A percentile compares a stretch with the other conserved stretches of the same genome.
Evolutionary conservation across 805 yeast species (phyloP).

Genomic region (Ogataea degrootiae): DNA sequence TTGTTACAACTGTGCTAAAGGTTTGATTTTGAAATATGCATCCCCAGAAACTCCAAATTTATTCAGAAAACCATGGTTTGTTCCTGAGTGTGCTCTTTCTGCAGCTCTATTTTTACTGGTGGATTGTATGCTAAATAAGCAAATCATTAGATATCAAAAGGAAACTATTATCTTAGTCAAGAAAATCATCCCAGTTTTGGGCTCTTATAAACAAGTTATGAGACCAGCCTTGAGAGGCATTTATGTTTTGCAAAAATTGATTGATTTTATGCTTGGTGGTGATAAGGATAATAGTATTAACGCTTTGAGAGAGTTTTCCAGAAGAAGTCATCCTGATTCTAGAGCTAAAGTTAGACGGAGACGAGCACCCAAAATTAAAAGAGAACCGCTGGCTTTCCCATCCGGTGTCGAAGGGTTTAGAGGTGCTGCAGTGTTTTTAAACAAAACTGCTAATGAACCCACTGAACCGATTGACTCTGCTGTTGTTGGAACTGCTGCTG

Average conservation of each 20-base stretch:
- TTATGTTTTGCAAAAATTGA: conserved; percentile 23
- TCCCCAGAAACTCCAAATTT: conserved; percentile 11
- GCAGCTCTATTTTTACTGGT: conserved; percentile 27
- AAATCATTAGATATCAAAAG: conserved; percentile 13
- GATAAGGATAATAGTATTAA: conserved; percentile 6
- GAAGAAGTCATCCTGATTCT: not conserved
- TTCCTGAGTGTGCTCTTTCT: conserved; percentile 21
- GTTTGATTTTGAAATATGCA: conserved; percentile 13
- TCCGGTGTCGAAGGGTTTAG: too few relatives aligned
- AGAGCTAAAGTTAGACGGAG: too few relatives aligned
- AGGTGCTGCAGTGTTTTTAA: too few relatives aligned
- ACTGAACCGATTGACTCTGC: too few relatives aligned
- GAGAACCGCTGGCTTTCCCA: too few relatives aligned
- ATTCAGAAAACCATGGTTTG: conserved; percentile 21
- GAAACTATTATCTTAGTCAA: conserved; percentile 12
- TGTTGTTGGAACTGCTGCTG: too few relatives aligned
- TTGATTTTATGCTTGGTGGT: conserved; percentile 15
- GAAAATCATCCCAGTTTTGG: conserved; percentile 16
- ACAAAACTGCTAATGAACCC: too few relatives aligned
- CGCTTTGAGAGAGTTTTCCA: conserved; percentile 8
- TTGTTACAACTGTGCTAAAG: conserved; percentile 20
- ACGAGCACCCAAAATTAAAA: too few relatives aligned
- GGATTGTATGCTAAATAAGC: conserved; percentile 24
- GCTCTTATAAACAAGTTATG: conserved; percentile 20
- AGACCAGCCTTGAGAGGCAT: conserved; percentile 29